Evolutionary conservation across 1,284 basidiomycete species (phyloP).

Genomic region (Irpex sp.): DNA sequence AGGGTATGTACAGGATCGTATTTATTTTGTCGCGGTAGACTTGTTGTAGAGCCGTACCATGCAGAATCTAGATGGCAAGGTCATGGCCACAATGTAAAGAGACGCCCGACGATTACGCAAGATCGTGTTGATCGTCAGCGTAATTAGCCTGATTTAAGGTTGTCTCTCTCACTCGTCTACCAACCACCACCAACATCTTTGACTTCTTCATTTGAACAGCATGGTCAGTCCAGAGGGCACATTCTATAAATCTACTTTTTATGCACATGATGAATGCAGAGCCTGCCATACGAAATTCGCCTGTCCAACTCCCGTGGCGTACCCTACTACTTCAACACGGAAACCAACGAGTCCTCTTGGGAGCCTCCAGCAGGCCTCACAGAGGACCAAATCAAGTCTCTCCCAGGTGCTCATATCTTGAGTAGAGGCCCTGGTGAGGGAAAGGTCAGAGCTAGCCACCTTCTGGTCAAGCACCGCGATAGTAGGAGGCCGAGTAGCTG

Average conservation of each 20-base stretch:
- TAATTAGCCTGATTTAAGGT: not conserved
- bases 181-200: not conserved
- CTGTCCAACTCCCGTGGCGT: conserved; percentile 75
- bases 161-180: not conserved
- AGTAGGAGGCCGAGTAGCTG: conserved; percentile 88
- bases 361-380: conserved; percentile 68
- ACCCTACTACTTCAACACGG: conserved; percentile 87
- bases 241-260: too few species aligned
- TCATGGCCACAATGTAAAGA: not conserved
- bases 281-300: conserved; percentile 51
- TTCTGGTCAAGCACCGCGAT: conserved; percentile 88
- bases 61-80: not conserved
- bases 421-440: conserved; percentile 31
- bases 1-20: too few species aligned
- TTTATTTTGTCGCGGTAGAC: too few species aligned
- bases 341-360: conserved; percentile 78
- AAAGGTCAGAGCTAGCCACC: conserved; percentile 89
- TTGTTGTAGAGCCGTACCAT: too few species aligned
- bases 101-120: not conserved
- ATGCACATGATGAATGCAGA: too few species aligned
- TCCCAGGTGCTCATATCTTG: conserved; percentile 67
- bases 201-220: not conserved
- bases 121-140: not conserved
- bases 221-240: too few species aligned
- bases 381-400: conserved; percentile 50